Conservation (phyloP, 2,329 filamentous ascomycete species). For the Monosporascus sp. region DNA sequence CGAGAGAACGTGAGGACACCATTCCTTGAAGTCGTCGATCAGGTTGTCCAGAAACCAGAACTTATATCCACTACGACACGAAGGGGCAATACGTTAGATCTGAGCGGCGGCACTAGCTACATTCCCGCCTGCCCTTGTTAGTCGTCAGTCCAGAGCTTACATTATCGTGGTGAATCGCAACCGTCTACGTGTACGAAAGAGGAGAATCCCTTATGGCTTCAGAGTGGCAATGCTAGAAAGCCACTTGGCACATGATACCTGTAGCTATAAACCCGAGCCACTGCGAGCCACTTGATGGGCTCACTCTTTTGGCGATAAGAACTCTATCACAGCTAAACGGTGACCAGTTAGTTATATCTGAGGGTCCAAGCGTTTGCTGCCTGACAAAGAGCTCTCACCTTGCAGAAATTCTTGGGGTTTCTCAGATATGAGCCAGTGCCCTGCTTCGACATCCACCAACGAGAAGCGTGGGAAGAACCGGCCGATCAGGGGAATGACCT, state of each 20-base stretch:
- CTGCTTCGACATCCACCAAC: constrained; percentile 68
- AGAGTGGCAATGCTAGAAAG: not conserved
- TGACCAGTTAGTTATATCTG: not conserved
- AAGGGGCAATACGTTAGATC: constrained; percentile 21
- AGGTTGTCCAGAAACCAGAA: constrained; percentile 41
- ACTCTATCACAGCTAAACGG: constrained; percentile 56
- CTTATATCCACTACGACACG: constrained; percentile 30
- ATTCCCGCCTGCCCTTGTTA: constrained; percentile 23
- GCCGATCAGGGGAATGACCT: constrained; percentile 72
- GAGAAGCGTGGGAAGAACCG: constrained; percentile 77
- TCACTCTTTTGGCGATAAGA: constrained; percentile 48
- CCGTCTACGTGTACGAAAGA: too few species aligned
- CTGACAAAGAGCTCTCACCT: constrained; percentile 44
- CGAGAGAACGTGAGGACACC: constrained; percentile 45
- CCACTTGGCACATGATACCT: not conserved
- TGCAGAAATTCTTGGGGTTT: constrained; percentile 72
- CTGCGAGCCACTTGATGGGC: not conserved
- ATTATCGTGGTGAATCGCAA: too few species aligned
- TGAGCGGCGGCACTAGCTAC: constrained; percentile 21
- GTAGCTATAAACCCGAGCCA: not conserved
- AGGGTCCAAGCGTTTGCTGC: not conserved
- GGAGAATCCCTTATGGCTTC: not conserved
- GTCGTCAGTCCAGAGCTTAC: not conserved
- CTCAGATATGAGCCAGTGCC: constrained; percentile 89
- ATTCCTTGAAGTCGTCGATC: constrained; percentile 48